Conservation (phyloP, 805 yeast genomes). For the Nakazawaea wyomingensis region DNA sequence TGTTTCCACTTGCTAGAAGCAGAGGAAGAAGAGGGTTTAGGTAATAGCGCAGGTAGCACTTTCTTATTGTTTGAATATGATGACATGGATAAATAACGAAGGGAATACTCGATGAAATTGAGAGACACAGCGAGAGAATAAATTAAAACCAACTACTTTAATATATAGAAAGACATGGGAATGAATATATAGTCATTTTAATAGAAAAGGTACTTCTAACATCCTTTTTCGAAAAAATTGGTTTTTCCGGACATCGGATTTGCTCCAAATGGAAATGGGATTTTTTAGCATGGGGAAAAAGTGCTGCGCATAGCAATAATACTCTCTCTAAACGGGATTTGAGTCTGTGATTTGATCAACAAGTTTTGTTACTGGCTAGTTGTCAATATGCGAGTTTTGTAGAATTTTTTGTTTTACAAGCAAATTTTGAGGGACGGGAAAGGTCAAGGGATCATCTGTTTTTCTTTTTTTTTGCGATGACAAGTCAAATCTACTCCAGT, state of each 20-base stretch:
- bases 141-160: too few species aligned
- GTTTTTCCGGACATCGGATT: conserved; percentile 12
- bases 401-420: not conserved
- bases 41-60: conserved; percentile 7
- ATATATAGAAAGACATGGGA: too few species aligned
- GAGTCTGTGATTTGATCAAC: not conserved
- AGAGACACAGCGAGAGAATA: too few species aligned
- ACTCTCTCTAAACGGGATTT: conserved; percentile 8
- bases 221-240: too few species aligned
- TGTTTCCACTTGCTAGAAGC: not conserved
- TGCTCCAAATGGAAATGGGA: conserved; percentile 5
- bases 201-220: too few species aligned
- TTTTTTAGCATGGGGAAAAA: conserved; percentile 4
- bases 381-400: not conserved
- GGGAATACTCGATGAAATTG: too few species aligned
- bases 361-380: conserved; percentile 9
- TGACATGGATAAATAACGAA: too few species aligned
- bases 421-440: too few species aligned
- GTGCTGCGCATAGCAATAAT: not conserved
- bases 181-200: too few species aligned
- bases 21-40: conserved; percentile 3
- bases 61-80: not conserved
- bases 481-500: too few species aligned
- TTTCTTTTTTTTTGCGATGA: too few species aligned
- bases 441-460: too few species aligned